phyloP scores from a whole-genome alignment of 129 eudicot species.

The sunflower (Helianthus annuus) region HanXRQr2.0-SUNRISE NC_035443.2:52918413-52918912 shows the following conservation, averaged over 20 bases:
- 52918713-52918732: neutral
- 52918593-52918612: conserved; percentile 92
- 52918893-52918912: neutral
- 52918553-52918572: conserved; percentile 86
- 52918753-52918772: neutral
- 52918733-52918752: neutral
- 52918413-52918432: conserved; percentile 74
- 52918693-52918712: neutral
- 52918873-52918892: too few species aligned
- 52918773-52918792: too few species aligned
- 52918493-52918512: conserved; percentile 98
- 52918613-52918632: conserved; percentile 82
- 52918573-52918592: conserved; percentile 92
- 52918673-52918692: conserved; percentile 17
- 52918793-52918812: too few species aligned
- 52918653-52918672: conserved; percentile 27
- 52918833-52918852: neutral
- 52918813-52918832: too few species aligned
- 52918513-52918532: conserved; percentile 66
- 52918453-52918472: conserved; percentile 71
- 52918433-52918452: conserved; percentile 58
- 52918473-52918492: conserved; percentile 68
- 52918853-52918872: too few species aligned
- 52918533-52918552: conserved; percentile 60
- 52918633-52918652: conserved; percentile 45